A percentile compares a stretch with the other conserved stretches of the same genome.
phyloP scores from a whole-genome alignment of 352 stramenopile species.

The Globisporangium radiosum region DNA sequence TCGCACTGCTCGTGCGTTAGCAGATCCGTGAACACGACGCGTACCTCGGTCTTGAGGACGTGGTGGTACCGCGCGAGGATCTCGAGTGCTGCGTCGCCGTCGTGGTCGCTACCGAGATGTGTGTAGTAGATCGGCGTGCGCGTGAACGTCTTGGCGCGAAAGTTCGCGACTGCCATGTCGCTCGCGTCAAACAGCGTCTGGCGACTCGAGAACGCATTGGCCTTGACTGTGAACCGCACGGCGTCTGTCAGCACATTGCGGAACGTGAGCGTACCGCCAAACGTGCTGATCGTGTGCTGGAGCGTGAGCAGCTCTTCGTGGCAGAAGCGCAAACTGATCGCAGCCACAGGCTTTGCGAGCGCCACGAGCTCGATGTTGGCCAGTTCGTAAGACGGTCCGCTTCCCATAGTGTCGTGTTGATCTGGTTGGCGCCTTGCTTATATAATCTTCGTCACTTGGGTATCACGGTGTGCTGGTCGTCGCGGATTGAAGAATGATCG shows the following conservation, averaged over 20 bases:
- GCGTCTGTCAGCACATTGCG: background rate
- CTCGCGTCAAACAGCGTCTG: background rate
- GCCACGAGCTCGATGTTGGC: background rate
- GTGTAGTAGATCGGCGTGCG: background rate
- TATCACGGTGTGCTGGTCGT: no score
- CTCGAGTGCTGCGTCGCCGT: background rate
- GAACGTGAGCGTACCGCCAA: background rate
- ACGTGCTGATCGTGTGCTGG: background rate
- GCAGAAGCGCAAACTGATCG: background rate
- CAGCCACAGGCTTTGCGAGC: background rate
- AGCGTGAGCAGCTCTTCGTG: background rate
- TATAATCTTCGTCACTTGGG: no score
- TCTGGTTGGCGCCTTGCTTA: no score
- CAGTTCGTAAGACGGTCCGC: background rate
- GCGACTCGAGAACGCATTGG: background rate
- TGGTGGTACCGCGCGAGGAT: background rate
- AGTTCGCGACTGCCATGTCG: background rate
- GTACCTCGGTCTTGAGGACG: background rate
- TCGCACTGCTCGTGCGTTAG: background rate
- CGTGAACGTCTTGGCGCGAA: background rate
- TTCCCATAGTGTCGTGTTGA: background rate
- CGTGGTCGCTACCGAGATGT: background rate
- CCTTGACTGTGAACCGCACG: background rate
- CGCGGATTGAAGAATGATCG: no score
- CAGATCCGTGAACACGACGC: background rate